Base-by-base conservation (phyloP, 352 stramenopile species). In the Phytophthora pluvialis region DNA sequence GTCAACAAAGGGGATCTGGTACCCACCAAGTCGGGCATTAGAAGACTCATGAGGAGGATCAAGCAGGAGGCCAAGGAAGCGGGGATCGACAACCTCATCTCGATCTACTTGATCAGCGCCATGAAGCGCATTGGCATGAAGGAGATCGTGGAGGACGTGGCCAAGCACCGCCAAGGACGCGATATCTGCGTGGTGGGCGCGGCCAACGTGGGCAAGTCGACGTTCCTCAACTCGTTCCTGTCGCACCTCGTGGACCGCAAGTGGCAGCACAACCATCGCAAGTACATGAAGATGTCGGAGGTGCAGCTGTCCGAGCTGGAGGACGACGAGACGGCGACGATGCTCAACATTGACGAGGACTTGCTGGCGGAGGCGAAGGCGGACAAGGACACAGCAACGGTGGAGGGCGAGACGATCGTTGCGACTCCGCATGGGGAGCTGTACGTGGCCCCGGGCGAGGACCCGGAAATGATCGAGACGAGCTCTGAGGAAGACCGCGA, bases 171-270 rank as follows among this genome's bases (percentile, higher is more conserved):
- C 36, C 68, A 97, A 43, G 80, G 84, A 29, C 77, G 89, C 11
- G 92, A 97, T 61, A 77, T 98, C 25, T 97, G 95, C 71, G 89
- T 98, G 0, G 83, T 98, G 3, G 93, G 93, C 32, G 89, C 91
- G 6, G 93, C 91, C 15, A 98, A 98, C 66, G 93, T 96, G 7
- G 93, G 93, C 61, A 98, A 98, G 71, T 95, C 81, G 51, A 97
- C 90, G 44, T 98, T 98, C 61, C 74, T 98, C 25, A 98, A 98
- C 75, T 87, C 89, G 43, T 85, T 97, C 51, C 79, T 98, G 65
- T 81, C 89, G 48, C 84, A 83, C 40, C 51, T 95, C n/a, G 72
- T 86, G 32, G 81, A 91, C 35, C 82, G 83, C 64, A 93, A 93
- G 72, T 93, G 84, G 84, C 79, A 91, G 60, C 84, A 93, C 65